Evolutionary conservation across 495 filamentous ascomycete species (phyloP).

Genomic region (Hypoxylon lienhwacheense): DNA sequence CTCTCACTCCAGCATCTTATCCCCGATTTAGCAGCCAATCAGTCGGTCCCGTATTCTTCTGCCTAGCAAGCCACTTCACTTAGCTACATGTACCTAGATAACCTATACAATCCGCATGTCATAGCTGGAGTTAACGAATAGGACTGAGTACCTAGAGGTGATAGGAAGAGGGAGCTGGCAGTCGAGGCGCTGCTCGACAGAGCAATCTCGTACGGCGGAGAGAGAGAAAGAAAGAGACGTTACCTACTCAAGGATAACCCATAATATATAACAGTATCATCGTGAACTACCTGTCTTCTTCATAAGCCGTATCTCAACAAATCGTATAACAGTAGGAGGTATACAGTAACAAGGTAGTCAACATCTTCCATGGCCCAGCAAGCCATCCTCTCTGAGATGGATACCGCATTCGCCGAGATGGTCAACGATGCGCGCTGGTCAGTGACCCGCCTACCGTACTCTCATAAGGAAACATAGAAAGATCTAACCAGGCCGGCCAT

Average conservation of each 20-base stretch:
- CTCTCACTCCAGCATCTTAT: too few relatives aligned
- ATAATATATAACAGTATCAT: too few relatives aligned
- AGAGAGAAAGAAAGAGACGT: too few relatives aligned
- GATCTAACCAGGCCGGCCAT: background rate
- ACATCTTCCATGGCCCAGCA: constrained; percentile 25
- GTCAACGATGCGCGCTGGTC: constrained; percentile 30
- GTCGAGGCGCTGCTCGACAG: too few relatives aligned
- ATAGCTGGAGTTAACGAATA: constrained; percentile 7
- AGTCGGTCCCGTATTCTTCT: constrained; percentile 19
- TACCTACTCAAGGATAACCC: too few relatives aligned
- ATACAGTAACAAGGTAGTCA: background rate
- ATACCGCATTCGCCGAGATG: constrained; percentile 10
- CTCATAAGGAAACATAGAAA: too few relatives aligned
- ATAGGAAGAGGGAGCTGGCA: too few relatives aligned
- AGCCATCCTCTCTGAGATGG: constrained; percentile 20
- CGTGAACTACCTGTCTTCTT: too few relatives aligned
- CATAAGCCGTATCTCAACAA: too few relatives aligned
- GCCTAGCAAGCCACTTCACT: constrained; percentile 26
- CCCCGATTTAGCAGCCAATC: constrained; percentile 14
- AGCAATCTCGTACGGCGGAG: too few relatives aligned
- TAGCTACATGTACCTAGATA: background rate
- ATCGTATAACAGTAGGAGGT: too few relatives aligned
- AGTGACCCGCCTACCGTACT: constrained; percentile 3
- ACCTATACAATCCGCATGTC: too few relatives aligned
- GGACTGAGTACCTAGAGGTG: background rate